Evolutionary conservation across 2,329 filamentous ascomycete species (phyloP).

Genomic region (Cytospora piceicola): DNA sequence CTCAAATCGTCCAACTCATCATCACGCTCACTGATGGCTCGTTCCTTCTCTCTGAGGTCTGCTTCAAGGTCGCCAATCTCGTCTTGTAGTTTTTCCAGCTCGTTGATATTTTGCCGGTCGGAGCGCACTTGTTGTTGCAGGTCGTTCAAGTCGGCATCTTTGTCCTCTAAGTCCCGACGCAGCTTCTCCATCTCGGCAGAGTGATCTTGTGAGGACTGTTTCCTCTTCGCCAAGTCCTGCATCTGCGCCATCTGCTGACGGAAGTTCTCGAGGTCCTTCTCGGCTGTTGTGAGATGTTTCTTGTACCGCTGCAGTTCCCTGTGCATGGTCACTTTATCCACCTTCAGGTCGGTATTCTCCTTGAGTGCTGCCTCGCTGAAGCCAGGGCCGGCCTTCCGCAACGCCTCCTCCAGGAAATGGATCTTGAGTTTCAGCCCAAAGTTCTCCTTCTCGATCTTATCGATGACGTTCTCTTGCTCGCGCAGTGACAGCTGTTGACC

Average conservation of each 20-base stretch:
- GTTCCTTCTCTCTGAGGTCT: slow-evolving; percentile 76
- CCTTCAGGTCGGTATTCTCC: slow-evolving; percentile 96
- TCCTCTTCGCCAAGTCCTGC: slow-evolving; percentile 78
- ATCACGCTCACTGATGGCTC: slow-evolving; percentile 72
- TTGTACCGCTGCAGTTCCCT: slow-evolving; percentile 84
- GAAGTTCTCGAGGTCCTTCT: slow-evolving; percentile 85
- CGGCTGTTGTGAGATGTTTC: slow-evolving; percentile 80
- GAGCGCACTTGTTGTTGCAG: slow-evolving; percentile 63
- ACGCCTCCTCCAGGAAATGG: slow-evolving; percentile 89
- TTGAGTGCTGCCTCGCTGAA: slow-evolving; percentile 87
- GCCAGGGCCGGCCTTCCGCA: slow-evolving; percentile 84
- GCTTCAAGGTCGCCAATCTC: slow-evolving; percentile 77
- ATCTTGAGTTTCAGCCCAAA: slow-evolving; percentile 97
- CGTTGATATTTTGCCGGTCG: slow-evolving; percentile 59
- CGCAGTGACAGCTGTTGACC: slow-evolving; percentile 89
- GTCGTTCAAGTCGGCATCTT: slow-evolving; percentile 63
- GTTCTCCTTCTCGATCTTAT: slow-evolving; percentile 97
- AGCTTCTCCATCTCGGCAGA: slow-evolving; percentile 64
- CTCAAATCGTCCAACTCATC: slow-evolving; percentile 74
- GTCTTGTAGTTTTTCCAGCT: slow-evolving; percentile 70
- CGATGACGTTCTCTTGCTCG: slow-evolving; percentile 94
- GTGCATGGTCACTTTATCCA: slow-evolving; percentile 87
- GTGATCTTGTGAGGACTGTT: slow-evolving; percentile 72
- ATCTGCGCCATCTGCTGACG: slow-evolving; percentile 80
- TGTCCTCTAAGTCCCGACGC: slow-evolving; percentile 59